A percentile compares a stretch with the other conserved stretches of the same genome.
phyloP scores from a whole-genome alignment of 805 yeast genomes.

The Komagataella kurtzmanii region DNA sequence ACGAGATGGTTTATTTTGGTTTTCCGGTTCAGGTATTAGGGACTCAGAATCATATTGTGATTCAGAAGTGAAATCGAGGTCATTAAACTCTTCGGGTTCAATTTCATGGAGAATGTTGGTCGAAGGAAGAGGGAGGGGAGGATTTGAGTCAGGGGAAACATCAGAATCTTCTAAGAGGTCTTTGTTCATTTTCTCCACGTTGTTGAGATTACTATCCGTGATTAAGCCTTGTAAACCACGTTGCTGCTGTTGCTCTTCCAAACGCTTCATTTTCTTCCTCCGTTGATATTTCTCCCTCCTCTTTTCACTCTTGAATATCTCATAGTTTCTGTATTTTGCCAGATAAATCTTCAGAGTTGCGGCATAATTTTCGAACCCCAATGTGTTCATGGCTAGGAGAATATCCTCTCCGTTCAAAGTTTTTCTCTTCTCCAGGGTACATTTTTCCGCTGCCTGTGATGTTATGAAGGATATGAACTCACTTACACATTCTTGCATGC shows the following conservation, averaged over 20 bases:
- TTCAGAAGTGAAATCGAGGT: background rate
- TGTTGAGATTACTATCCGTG: background rate
- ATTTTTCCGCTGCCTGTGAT: constrained; percentile 50
- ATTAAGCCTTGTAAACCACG: background rate
- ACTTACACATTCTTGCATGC: constrained; percentile 60
- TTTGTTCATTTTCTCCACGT: background rate
- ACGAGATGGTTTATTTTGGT: background rate
- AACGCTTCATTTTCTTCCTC: background rate
- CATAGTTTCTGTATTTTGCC: constrained; percentile 62
- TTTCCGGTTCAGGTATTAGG: background rate
- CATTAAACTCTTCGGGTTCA: background rate
- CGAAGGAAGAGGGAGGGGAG: background rate
- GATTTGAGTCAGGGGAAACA: background rate
- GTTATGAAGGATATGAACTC: constrained; percentile 60
- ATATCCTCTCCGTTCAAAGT: constrained; percentile 64
- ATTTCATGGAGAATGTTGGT: background rate
- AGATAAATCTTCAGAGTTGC: constrained; percentile 56
- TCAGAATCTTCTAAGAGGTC: background rate
- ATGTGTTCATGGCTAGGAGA: constrained; percentile 46
- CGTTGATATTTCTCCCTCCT: constrained; percentile 27
- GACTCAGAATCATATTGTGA: background rate
- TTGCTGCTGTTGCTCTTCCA: background rate
- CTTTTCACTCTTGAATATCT: constrained; percentile 55
- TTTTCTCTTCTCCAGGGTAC: constrained; percentile 50
- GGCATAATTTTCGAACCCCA: constrained; percentile 60